Conservation (phyloP, 345 rosid genomes). For the Anastatica hierochuntica region DNA sequence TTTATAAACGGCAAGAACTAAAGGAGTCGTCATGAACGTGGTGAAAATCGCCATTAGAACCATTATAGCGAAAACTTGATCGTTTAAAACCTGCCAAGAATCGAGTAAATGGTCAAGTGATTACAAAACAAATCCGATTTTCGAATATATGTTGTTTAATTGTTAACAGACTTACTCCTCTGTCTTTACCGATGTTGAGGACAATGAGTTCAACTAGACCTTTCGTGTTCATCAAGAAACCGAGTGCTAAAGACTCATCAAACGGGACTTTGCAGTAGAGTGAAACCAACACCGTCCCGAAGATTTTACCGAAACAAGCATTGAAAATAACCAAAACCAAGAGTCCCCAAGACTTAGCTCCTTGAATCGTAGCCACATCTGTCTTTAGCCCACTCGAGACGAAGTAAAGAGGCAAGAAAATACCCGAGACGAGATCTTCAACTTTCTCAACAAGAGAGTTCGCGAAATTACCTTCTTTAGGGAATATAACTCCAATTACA, state of each 20-base stretch:
- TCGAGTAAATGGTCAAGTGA: too few species aligned
- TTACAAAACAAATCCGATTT: too few species aligned
- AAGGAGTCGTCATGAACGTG: slow-evolving; percentile 58
- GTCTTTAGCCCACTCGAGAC: slow-evolving; percentile 52
- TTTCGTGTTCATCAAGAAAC: slow-evolving; percentile 61
- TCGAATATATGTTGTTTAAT: too few species aligned
- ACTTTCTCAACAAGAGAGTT: slow-evolving; percentile 33
- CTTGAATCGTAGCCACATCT: slow-evolving; percentile 33
- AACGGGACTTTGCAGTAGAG: slow-evolving; percentile 35
- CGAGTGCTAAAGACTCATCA: slow-evolving; percentile 44
- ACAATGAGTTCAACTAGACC: too few species aligned
- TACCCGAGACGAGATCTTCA: slow-evolving; percentile 44
- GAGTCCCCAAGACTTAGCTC: slow-evolving; percentile 40
- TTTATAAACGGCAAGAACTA: slow-evolving; percentile 50
- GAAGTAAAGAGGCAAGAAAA: slow-evolving; percentile 47
- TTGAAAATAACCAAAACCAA: slow-evolving; percentile 39
- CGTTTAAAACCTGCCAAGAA: slow-evolving; percentile 37
- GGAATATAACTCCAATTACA: slow-evolving; percentile 41
- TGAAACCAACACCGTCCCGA: slow-evolving; percentile 39
- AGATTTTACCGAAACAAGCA: slow-evolving; percentile 46
- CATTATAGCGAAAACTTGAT: slow-evolving; percentile 47
- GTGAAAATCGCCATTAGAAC: slow-evolving; percentile 63
- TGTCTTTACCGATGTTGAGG: slow-evolving; percentile 56
- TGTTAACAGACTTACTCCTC: slow-evolving; percentile 21
- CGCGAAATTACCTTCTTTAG: slow-evolving; percentile 38